Base-by-base conservation (phyloP, 1,139 yeast genomes). In the Diutina neorugosa region DNA sequence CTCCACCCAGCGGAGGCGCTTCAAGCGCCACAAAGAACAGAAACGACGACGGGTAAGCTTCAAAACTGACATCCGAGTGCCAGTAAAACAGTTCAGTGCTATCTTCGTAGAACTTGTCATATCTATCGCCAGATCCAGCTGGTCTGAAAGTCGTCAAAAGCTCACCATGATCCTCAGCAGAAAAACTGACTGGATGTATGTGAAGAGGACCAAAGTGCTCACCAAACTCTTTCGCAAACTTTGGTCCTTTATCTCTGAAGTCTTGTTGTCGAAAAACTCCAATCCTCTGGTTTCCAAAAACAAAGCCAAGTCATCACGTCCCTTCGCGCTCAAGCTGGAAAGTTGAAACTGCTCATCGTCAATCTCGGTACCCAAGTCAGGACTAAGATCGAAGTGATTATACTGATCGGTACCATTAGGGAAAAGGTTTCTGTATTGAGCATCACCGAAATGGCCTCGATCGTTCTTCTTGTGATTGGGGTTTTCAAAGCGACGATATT, bases 31-130 rank as follows among this genome's bases (percentile, higher is more conserved):
- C 69, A 54, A 68, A 68, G 54, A 67, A 59, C 2, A 68, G 63
- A 54, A 67, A 66, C 23, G 67, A 65, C 23, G 69, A 58, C 7
- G 71, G 71, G 53, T 67, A 65, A 50, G 64, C 59, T 53, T 67
- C 71, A 55, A 67, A 67, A 49, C 68, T 61, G 42, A 67, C 65
- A 57, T 68, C 71, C 44, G 69, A 65, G 58, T 68, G 71, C 67
- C 68, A 68, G 14, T 56, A 62, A 18, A 58, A 55, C 42, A 57
- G 53, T 7, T 58, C 58, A 18, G 65, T 57, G 34, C 56, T 61
- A 37, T 57, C 44, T 6, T 59, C 60, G 54, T 66, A 68, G n/a
- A 58, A 60, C 23, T 54, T 56, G 4, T 60, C 60, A 53, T 65
- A 63, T 16, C 66, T 58, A 23, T 59, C 55, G 0, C 58, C 61